A percentile compares a stretch with the other conserved stretches of the same genome.
Evolutionary conservation across 305 asterid genomes (phyloP).

Genomic region (Solanum hybrid): DNA sequence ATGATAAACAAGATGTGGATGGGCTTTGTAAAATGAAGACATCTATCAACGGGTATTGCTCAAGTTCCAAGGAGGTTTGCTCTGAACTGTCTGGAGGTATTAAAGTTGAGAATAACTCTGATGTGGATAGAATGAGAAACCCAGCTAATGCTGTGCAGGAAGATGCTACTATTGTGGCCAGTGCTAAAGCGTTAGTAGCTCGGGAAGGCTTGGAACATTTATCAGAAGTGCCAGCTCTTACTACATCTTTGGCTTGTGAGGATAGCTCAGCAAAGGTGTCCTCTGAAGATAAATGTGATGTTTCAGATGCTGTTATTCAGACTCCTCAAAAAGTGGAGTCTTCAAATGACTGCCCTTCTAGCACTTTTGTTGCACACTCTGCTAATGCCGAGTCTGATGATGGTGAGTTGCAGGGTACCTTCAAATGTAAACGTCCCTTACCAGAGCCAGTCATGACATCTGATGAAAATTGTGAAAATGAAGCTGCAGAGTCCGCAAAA

Average conservation of each 20-base stretch:
- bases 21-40: constrained; percentile 29
- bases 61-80: constrained; percentile 29
- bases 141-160: constrained; percentile 19
- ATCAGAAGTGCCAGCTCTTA: constrained; percentile 19
- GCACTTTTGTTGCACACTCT: neutral
- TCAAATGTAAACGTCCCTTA: neutral
- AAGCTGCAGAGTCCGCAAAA: constrained; percentile 19
- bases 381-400: neutral
- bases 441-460: constrained; percentile 1
- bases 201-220: constrained; percentile 17
- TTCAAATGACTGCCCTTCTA: constrained; percentile 11
- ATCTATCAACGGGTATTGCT: constrained; percentile 24
- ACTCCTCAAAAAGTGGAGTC: constrained; percentile 11
- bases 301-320: constrained; percentile 22
- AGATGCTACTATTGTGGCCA: constrained; percentile 23
- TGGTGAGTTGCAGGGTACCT: neutral
- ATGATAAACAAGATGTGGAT: constrained; percentile 35
- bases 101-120: constrained; percentile 30
- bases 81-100: constrained; percentile 25
- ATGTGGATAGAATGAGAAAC: constrained; percentile 21
- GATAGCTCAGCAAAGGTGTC: constrained; percentile 20
- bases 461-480: constrained; percentile 26
- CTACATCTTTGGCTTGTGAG: constrained; percentile 13
- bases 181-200: constrained; percentile 13
- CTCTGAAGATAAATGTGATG: constrained; percentile 19